Evolutionary conservation across 1,139 yeast genomes (phyloP), one percentile per base, ranked within the genome.

Genomic region (Candida frijolesensis): DNA sequence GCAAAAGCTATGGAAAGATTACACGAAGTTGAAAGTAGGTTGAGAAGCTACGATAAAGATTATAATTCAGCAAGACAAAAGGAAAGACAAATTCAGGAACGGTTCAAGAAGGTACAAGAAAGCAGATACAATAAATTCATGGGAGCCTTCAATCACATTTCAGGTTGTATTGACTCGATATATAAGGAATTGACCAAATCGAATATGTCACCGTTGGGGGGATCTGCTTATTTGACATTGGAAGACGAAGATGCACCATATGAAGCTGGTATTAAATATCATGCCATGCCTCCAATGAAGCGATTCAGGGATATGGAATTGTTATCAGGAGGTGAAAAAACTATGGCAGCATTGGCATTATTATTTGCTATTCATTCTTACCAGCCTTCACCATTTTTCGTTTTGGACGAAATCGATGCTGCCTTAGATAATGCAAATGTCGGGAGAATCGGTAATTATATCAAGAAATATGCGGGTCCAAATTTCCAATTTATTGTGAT

Each of bases 271-370:
- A 79, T 91, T 48, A 87, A 85, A 59, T 95, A 90, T 62, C 96
- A 91, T 65, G 97, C 97, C 0, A 92, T 92, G 87, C 98, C 99
- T 1, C 99, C 99, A 10, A 80, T 89, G 83, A 95, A 94, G 62
- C 78, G 97, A 58, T 94, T 91, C 66, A 80, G 95, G 61, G 97
- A 90, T 58, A 92, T 94, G 91, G 96, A 90, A 52, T 81, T 89
- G 54, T 75, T 94, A 12, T 90, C 97, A 0, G 99, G 99, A 47
- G 99, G 99, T 46, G 99, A 94, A 64, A 91, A 92, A 66, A 89
- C 98, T 1, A 87, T 94, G 69, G 99, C 99, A 1, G 99, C 99
- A 0, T 75, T 94, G 57, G 97, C 98, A 0, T 74, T 94, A 55
- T 68, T 94, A 45, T 94, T 94, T 73, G 95, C 99, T 1, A 83